phyloP scores from a whole-genome alignment of 441 rosid species.

The Melastoma candidum region DNA sequence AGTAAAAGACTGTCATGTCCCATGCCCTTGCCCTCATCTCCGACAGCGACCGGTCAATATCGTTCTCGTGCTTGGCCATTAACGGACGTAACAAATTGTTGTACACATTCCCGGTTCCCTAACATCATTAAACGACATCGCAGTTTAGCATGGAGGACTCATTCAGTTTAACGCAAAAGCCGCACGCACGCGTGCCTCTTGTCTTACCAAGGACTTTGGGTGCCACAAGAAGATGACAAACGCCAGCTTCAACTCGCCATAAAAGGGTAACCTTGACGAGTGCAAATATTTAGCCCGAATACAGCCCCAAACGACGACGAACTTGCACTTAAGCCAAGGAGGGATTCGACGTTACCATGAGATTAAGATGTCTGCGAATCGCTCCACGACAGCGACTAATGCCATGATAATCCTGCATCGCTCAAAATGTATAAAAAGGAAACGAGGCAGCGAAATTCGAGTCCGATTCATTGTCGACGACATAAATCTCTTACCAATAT shows the following conservation, averaged over 20 bases:
- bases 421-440: background rate
- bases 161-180: background rate
- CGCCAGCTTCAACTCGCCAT: slow-evolving; percentile 57
- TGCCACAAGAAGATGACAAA: slow-evolving; percentile 57
- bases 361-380: slow-evolving; percentile 29
- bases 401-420: slow-evolving; percentile 37
- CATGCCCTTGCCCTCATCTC: slow-evolving; percentile 10
- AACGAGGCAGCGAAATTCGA: background rate
- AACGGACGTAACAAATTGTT: slow-evolving; percentile 4
- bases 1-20: slow-evolving; percentile 3
- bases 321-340: background rate
- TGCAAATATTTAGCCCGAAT: background rate
- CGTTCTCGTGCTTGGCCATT: slow-evolving; percentile 11
- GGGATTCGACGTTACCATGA: slow-evolving; percentile 24
- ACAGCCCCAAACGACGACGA: background rate
- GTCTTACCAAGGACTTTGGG: slow-evolving; percentile 42
- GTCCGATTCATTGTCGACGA: background rate
- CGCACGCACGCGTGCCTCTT: background rate
- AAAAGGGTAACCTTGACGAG: slow-evolving; percentile 52
- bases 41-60: slow-evolving; percentile 8
- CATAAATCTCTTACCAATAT: slow-evolving; percentile 27
- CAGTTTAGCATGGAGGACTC: background rate
- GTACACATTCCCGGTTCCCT: slow-evolving; percentile 40
- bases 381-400: slow-evolving; percentile 25
- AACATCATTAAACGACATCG: slow-evolving; percentile 2